Conservation (phyloP, 1,139 yeast species). For the Blastobotrys apis region DNA sequence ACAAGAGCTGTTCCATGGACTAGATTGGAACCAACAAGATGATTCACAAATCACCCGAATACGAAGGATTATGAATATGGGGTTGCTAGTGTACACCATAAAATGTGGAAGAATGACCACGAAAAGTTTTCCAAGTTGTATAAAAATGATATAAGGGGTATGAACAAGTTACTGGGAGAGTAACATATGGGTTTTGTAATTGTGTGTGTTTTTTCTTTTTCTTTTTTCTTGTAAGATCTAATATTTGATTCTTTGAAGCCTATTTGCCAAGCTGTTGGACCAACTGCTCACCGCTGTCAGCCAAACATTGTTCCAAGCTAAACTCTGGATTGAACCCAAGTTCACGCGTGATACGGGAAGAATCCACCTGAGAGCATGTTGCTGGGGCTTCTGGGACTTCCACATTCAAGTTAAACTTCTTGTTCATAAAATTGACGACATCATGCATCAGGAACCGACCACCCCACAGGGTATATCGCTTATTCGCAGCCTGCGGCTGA, state of each 20-base stretch:
- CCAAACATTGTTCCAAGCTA: not conserved
- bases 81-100: constrained; percentile 1
- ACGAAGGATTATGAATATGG: constrained; percentile 5
- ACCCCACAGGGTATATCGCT: not conserved
- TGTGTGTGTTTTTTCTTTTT: no score
- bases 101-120: constrained; percentile 1
- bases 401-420: not conserved
- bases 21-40: constrained; percentile 3
- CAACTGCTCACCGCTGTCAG: not conserved
- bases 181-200: no score
- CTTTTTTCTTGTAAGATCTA: no score
- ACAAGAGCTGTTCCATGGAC: constrained; percentile 3
- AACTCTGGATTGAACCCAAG: not conserved
- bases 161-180: no score
- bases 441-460: not conserved
- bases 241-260: no score
- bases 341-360: not conserved
- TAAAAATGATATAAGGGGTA: not conserved
- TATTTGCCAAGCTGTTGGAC: not conserved
- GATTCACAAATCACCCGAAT: constrained; percentile 4
- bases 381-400: not conserved
- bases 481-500: not conserved
- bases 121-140: constrained; percentile 1
- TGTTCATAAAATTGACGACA: not conserved
- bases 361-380: constrained; percentile 3